Evolutionary conservation across 352 stramenopile species (phyloP), one percentile per base, ranked within the genome.

Genomic region (Pythium volutum): DNA sequence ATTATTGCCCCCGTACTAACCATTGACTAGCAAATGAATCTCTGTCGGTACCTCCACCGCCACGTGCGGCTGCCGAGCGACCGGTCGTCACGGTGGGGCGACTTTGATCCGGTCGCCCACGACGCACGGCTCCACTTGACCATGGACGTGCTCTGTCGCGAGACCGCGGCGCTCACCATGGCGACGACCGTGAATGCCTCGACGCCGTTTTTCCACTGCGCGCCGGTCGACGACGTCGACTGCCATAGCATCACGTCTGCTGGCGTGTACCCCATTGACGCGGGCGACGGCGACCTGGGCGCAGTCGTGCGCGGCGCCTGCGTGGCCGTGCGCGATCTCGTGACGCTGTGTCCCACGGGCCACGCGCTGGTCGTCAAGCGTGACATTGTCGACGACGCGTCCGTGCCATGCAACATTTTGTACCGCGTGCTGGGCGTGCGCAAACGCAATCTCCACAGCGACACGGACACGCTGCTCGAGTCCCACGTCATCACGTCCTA

Each of bases 171-270:
- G 2, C 29, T 59, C 6, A 15, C 52, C 2, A 6, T 59, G 9
- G 12, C 36, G 18, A 20, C 18, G 12, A 20, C 18, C 36, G 12
- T 6, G 36, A 16, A 4, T 6, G 29, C 29, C 4, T 33, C 29
- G 52, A 49, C 16, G 18, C 41, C 54, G 11, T 60, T 42, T 9
- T 3, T 45, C 11, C 7, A 45, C 23, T n/a, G 27, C 22, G 36
- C 12, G 41, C 29, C 26, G 9, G 18, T 45, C 41, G 23, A 60
- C 39, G 23, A 8, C 36, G 22, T 20, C 18, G n/a, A 31, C 20
- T 29, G 18, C 16, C 11, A 43, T 15, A 65, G 60, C n/a, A 66
- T 67, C 52, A 79, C 66, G 14, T 70, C 65, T 22, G 63, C 48
- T 0, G 49, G 55, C 14, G 60, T 75, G 47, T 43, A 43, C 36